Conservation (phyloP, 2,329 filamentous ascomycete genomes). For the Fusarium camptoceras region DNA sequence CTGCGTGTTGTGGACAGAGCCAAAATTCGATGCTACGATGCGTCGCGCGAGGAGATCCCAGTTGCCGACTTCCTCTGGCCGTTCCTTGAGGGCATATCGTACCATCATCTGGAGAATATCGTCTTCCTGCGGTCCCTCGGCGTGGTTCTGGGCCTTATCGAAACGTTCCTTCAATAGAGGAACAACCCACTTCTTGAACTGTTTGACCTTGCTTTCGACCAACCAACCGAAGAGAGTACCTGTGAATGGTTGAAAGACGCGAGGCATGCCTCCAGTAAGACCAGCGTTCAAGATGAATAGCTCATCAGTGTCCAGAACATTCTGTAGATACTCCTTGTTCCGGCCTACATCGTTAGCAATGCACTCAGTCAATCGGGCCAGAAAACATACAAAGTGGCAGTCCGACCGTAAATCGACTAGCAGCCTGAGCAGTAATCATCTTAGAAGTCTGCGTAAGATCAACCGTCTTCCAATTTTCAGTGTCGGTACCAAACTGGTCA, state of each 20-base stretch:
- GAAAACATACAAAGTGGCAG: slow-evolving; percentile 46
- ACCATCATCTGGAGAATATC: slow-evolving; percentile 59
- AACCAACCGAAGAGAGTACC: slow-evolving; percentile 45
- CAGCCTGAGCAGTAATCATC: slow-evolving; percentile 49
- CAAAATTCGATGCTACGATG: slow-evolving; percentile 52
- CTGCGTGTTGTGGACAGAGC: slow-evolving; percentile 55
- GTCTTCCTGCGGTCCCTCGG: slow-evolving; percentile 44
- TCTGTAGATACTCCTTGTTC: slow-evolving; percentile 51
- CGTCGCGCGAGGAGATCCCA: slow-evolving; percentile 49
- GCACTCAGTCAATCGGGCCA: accelerated
- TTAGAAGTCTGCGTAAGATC: slow-evolving; percentile 45
- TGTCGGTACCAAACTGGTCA: slow-evolving; percentile 50
- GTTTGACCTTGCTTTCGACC: slow-evolving; percentile 39
- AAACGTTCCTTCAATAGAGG: slow-evolving; percentile 40
- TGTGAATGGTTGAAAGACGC: slow-evolving; percentile 49
- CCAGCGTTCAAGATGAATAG: slow-evolving; percentile 51
- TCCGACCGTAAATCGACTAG: slow-evolving; percentile 51
- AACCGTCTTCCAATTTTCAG: slow-evolving; percentile 51
- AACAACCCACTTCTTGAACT: slow-evolving; percentile 45
- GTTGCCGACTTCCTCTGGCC: slow-evolving; percentile 52
- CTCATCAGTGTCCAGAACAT: slow-evolving; percentile 48
- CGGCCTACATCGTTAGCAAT: slow-evolving; percentile 41
- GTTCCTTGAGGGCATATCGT: slow-evolving; percentile 53
- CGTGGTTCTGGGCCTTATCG: slow-evolving; percentile 9
- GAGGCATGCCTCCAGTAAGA: slow-evolving; percentile 47